These are phyloP conservation scores for Pleurotus pulmonarius DNA, from an alignment of 768 basidiomycete species.

Conservation along the genomic window DNA sequence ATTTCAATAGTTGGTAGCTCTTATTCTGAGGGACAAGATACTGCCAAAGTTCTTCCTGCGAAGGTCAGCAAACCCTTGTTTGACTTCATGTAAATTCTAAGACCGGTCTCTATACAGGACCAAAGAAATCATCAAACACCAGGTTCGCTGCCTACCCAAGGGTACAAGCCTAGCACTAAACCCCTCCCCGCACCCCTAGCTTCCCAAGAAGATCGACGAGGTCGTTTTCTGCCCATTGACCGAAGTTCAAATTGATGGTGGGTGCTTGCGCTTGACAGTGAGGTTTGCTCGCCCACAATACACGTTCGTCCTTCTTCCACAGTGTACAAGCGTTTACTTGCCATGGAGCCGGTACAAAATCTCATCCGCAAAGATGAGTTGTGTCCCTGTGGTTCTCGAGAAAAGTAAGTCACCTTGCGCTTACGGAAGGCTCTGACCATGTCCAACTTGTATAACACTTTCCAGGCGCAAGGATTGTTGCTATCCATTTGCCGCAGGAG, in stretches of 20 bases:
- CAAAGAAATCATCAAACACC: constrained; percentile 71
- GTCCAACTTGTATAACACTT: background rate
- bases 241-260: constrained; percentile 45
- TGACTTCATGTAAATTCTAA: constrained; percentile 10
- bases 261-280: background rate
- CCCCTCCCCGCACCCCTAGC: constrained; percentile 31
- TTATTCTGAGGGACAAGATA: constrained; percentile 58
- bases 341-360: constrained; percentile 63
- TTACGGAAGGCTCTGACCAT: no score
- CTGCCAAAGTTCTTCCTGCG: constrained; percentile 83
- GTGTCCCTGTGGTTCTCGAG: constrained; percentile 66
- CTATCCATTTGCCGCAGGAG: constrained; percentile 46
- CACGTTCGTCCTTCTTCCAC: background rate
- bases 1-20: constrained; percentile 49
- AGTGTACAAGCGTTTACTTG: constrained; percentile 71
- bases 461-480: constrained; percentile 41
- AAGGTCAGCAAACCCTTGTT: constrained; percentile 37
- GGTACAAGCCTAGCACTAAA: no score
- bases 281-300: no score
- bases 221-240: constrained; percentile 94
- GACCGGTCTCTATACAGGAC: constrained; percentile 38
- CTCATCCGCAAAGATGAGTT: constrained; percentile 66
- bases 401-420: constrained; percentile 34
- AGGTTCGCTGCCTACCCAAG: constrained; percentile 31
- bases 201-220: constrained; percentile 85